Evolutionary conservation across 805 yeast species (phyloP).

Genomic region (Metschnikowia arizonensis): DNA sequence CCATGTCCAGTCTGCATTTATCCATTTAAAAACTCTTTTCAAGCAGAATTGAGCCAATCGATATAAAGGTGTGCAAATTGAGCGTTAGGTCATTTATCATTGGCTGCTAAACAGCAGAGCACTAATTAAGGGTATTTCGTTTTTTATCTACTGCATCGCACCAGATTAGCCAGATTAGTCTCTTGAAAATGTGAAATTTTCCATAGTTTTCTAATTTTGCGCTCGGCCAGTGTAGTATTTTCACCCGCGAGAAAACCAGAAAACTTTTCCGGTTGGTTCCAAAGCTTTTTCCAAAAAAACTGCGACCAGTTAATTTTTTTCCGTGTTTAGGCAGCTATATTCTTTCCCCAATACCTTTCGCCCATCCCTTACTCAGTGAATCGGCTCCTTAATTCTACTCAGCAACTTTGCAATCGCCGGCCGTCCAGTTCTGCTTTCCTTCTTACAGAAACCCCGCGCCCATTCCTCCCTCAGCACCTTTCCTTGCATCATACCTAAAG

Average conservation of each 20-base stretch:
- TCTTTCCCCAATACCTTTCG: neutral
- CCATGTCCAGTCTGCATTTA: too few relatives aligned
- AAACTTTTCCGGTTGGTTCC: slow-evolving; percentile 4
- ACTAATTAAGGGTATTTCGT: neutral
- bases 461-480: neutral
- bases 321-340: neutral
- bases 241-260: slow-evolving; percentile 5
- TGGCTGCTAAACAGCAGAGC: neutral
- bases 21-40: too few relatives aligned
- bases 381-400: neutral
- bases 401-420: neutral
- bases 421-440: neutral
- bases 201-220: neutral
- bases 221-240: slow-evolving; percentile 7
- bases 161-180: neutral
- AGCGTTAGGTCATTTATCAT: neutral
- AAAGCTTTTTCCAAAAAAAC: neutral
- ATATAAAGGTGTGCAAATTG: neutral
- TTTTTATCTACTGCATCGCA: neutral
- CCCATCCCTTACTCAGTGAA: neutral
- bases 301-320: slow-evolving; percentile 6
- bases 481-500: slow-evolving; percentile 1
- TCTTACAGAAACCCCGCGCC: neutral
- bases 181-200: neutral
- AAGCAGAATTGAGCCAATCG: too few relatives aligned